Evolutionary conservation across 2,329 filamentous ascomycete genomes (phyloP), one percentile per base, ranked within the genome.

Genomic region (Dryadomyces quercivorus): DNA sequence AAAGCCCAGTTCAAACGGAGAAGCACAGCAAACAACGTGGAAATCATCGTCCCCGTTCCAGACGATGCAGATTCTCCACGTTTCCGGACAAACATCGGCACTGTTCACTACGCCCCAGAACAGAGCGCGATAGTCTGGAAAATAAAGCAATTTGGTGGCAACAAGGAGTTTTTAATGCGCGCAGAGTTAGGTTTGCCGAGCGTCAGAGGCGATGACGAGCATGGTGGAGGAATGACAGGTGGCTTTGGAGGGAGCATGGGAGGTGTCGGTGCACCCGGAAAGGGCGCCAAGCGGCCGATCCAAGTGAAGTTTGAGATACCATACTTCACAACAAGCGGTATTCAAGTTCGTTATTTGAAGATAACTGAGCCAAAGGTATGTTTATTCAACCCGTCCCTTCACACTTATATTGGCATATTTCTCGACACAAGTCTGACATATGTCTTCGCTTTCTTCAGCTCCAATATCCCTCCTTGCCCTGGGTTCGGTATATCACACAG

Each of bases 291-390:
- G 78, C 77, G 93, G 62, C 93, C 93, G 1, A 98, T 98, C 65
- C 92, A 91, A 69, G 93, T 98, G 74, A 98, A 98, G 75, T 98
- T 98, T 68, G 93, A 98, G 75, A 98, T 98, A 66, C 93, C 93
- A n/a, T 98, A 98, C 72, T 98, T 98, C 69, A 98, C 93, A n/a
- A 98, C 94, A 3, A 94, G 88, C 72, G 93, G 93, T 60, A 98
- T 98, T 62, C 94, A 98, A 71, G 93, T 98, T 64, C 82, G 93
- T 65, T 98, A 98, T 70, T 72, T 98, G 69, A 98, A 98, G 80
- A 98, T 98, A 65, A 97, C 95, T 60, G 93, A 98, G 72, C 93
- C 93, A 49, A 98, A 98, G 88, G 92, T 95, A 75, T 64, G 45
- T 46, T 20, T n/a, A n/a, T n/a, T 9, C 20, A 12, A 1, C 6